These are phyloP conservation scores for Calonectria hawksworthii DNA, from an alignment of 2,329 filamentous ascomycete species.

Conservation along the genomic window DNA sequence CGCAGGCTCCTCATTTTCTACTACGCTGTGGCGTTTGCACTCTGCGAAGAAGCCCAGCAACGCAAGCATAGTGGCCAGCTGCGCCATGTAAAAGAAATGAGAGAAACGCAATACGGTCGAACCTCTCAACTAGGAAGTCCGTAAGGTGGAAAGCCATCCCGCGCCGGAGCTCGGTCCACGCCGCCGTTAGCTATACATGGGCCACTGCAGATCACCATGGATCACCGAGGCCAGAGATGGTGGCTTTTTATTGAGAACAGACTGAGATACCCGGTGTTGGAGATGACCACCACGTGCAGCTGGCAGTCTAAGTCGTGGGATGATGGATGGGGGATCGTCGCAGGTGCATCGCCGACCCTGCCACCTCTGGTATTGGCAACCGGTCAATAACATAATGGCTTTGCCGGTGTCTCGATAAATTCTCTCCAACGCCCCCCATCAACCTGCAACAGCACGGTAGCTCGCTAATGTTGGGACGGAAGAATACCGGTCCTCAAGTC, in stretches of 20 bases:
- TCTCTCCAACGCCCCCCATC: not conserved
- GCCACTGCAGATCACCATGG: constrained; percentile 1
- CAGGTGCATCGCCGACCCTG: not conserved
- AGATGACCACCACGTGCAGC: not conserved
- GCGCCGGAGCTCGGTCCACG: not conserved
- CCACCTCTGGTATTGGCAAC: not conserved
- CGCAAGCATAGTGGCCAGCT: not conserved
- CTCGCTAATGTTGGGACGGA: not conserved
- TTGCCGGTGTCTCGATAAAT: not conserved
- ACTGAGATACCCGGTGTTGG: not conserved
- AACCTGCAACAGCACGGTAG: not conserved
- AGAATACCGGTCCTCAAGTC: not conserved
- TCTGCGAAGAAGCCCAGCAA: not conserved
- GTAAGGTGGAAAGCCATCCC: not conserved
- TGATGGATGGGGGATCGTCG: not conserved
- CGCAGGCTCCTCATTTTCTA: not conserved
- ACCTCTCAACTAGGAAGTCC: not conserved
- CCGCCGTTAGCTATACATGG: not conserved
- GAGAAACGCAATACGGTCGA: not conserved
- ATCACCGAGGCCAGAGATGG: not conserved
- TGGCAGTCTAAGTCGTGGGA: not conserved
- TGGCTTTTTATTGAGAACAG: not conserved
- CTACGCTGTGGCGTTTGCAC: constrained; percentile 10
- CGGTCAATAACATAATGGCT: constrained; percentile 10
- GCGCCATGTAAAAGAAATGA: not conserved